phyloP scores from a whole-genome alignment of 2,329 filamentous ascomycete genomes.

The Cytospora chrysosperma region DNA sequence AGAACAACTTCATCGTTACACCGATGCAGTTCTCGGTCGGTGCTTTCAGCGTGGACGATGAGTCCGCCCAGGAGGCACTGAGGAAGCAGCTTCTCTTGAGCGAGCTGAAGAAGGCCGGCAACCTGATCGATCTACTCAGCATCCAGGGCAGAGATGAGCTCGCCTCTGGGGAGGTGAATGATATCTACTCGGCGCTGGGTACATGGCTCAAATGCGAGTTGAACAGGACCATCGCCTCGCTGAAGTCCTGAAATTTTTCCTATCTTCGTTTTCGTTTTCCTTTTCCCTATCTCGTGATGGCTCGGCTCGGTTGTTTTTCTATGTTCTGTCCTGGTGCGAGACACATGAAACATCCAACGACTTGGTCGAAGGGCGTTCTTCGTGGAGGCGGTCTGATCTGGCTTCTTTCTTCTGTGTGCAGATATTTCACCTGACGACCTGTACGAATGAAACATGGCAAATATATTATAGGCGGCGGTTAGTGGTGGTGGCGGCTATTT shows the following conservation, averaged over 20 bases:
- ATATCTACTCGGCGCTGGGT: conserved; percentile 23
- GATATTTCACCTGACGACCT: neutral
- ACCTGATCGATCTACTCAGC: conserved; percentile 23
- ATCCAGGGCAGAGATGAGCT: conserved; percentile 17
- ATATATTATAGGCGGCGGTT: neutral
- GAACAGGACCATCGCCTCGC: conserved; percentile 18
- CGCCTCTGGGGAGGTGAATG: conserved; percentile 9
- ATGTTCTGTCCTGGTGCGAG: neutral
- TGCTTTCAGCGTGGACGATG: conserved; percentile 24
- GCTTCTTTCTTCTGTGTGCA: neutral
- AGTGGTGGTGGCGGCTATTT: neutral
- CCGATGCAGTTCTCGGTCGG: conserved; percentile 24
- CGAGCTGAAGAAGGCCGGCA: conserved; percentile 23
- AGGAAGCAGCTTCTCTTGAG: conserved; percentile 22
- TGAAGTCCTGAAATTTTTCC: conserved; percentile 11
- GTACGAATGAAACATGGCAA: neutral
- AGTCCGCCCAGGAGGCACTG: conserved; percentile 22
- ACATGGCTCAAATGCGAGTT: conserved; percentile 23
- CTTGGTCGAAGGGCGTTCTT: neutral
- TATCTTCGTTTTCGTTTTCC: neutral
- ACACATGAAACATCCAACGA: neutral
- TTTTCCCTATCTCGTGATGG: no score
- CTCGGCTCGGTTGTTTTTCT: no score
- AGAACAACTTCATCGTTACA: conserved; percentile 19
- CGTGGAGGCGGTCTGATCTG: neutral